Conservation (phyloP, 2,329 filamentous ascomycete species). For the Trichoderma asperellum region DNA sequence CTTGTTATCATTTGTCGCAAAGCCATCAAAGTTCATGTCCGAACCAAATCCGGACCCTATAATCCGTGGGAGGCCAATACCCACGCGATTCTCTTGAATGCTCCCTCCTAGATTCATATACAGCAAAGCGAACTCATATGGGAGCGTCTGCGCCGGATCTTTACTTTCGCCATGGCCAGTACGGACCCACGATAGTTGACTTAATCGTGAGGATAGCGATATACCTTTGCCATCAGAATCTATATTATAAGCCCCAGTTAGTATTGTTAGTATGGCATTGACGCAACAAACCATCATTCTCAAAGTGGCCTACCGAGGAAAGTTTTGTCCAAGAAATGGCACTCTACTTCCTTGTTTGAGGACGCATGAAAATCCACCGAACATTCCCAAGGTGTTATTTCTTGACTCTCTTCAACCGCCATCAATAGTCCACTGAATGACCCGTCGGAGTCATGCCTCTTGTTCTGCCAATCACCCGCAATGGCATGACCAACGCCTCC, state of each 20-base stretch:
- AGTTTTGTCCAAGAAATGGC: conserved; percentile 26
- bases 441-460: not conserved
- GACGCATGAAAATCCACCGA: conserved; percentile 29
- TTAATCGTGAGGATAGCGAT: conserved; percentile 10
- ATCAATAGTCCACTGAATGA: conserved; percentile 28
- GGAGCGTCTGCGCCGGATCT: conserved; percentile 10
- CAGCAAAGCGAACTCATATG: conserved; percentile 32
- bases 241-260: not conserved
- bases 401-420: conserved; percentile 29
- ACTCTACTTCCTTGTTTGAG: conserved; percentile 27
- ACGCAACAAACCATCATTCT: no score
- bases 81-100: conserved; percentile 31
- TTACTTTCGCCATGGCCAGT: conserved; percentile 7
- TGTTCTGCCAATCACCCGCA: conserved; percentile 31
- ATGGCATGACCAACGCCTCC: conserved; percentile 31
- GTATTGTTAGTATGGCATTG: not conserved
- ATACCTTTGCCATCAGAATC: conserved; percentile 29
- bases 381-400: conserved; percentile 33
- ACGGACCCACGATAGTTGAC: conserved; percentile 32
- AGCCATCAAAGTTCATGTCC: conserved; percentile 19
- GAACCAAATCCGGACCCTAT: conserved; percentile 27
- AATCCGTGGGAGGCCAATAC: conserved; percentile 15
- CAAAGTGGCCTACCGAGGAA: conserved; percentile 28
- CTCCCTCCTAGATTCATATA: conserved; percentile 22
- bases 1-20: conserved; percentile 31